Evolutionary conservation across 805 yeast species (phyloP), one percentile per base, ranked within the genome.

Genomic region (Myxozyma geophila): DNA sequence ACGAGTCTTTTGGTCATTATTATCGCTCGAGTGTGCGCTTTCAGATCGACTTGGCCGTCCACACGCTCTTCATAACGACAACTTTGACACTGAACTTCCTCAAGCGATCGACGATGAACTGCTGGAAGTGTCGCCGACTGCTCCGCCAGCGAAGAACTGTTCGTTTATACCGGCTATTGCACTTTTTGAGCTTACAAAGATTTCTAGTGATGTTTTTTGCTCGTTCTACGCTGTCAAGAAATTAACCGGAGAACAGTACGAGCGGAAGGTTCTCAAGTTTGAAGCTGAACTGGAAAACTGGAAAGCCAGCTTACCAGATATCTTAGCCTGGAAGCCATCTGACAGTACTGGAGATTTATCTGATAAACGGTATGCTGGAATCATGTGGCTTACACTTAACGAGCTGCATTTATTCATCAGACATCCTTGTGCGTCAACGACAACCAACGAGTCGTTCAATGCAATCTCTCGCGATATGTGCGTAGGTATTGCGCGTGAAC

Each of bases 401-500:
- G 66, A 65, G 54, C 55, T 62, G 40, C 63, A 58, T 46, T 49
- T 65, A 50, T 54, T 55, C 23, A 62, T 65, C 39, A 59, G 68
- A 15, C 68, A 65, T 44, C 68, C 68, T n/a, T 62, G 67, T 6
- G 67, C 62, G 28, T 59, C 64, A 49, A 55, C 64, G 21, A 54
- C 68, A 5, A 37, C 9, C 17, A 62, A 65, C 43, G 56, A 17
- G 12, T n/a, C 53, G 21, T 65, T 62, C 17, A 58, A 60, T 41
- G 58, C 47, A 15, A 47, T 28, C 4, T 59, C 64, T 39, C 47
- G 59, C 15, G 36, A 17, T 28, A 53, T 62, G 46, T 50, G 64
- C 13, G 59, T 62, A 5, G 33, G n/a, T 12, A 55, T 62, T 15
- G 60, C 68, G 13, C 50, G 68, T 4, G 68, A 65, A 35, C 17